phyloP scores from a whole-genome alignment of 1,284 basidiomycete genomes.

The Tilletia caries region DNA sequence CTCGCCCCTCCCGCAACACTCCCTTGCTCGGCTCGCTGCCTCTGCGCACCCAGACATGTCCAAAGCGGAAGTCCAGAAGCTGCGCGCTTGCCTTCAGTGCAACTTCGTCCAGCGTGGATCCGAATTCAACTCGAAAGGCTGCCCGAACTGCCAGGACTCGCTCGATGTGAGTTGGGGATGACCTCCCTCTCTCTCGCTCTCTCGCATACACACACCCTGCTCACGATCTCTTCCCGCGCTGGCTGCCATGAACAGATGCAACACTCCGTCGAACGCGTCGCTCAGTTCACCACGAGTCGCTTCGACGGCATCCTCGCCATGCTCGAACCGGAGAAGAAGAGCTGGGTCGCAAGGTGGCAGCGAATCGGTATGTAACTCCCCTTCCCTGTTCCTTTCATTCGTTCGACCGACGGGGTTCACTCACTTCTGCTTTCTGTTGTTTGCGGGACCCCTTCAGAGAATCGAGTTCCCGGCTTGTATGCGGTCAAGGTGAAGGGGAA shows the following conservation, averaged over 20 bases:
- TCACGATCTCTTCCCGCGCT: neutral
- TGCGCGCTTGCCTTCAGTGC: slow-evolving; percentile 87
- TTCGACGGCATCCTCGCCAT: slow-evolving; percentile 91
- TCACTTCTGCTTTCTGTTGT: neutral
- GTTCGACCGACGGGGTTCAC: neutral
- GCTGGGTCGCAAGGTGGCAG: slow-evolving; percentile 74
- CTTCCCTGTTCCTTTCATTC: neutral
- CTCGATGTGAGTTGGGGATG: slow-evolving; percentile 66
- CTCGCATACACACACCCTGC: neutral
- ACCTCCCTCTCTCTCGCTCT: neutral
- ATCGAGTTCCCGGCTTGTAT: slow-evolving; percentile 49
- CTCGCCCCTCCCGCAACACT: neutral
- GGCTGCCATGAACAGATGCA: slow-evolving; percentile 69
- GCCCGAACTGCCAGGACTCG: slow-evolving; percentile 94
- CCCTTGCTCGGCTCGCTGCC: neutral
- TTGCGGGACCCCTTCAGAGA: slow-evolving; percentile 33
- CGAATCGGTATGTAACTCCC: slow-evolving; percentile 27
- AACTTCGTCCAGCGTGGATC: slow-evolving; percentile 78
- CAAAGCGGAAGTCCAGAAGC: slow-evolving; percentile 54
- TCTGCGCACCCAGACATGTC: neutral
- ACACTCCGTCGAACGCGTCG: slow-evolving; percentile 75
- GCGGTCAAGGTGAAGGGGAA: slow-evolving; percentile 50
- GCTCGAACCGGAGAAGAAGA: slow-evolving; percentile 76
- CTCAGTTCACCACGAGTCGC: slow-evolving; percentile 83
- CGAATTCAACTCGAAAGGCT: slow-evolving; percentile 82